Evolutionary conservation across 2,329 filamentous ascomycete genomes (phyloP), one percentile per base, ranked within the genome.

Genomic region (Salinomyces thailandicus): DNA sequence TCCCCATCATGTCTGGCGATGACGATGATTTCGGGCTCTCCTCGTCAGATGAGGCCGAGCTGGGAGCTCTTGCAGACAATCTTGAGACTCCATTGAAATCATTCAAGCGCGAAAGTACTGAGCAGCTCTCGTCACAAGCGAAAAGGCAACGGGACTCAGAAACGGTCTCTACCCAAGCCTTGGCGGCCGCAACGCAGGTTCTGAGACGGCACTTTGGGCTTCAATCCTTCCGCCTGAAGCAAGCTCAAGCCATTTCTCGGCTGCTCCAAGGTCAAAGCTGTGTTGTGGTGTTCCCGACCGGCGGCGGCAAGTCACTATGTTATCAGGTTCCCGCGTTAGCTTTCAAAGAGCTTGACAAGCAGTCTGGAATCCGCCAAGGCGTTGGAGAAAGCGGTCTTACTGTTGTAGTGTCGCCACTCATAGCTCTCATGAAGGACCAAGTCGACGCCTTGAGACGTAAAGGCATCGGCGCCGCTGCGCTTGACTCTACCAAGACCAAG

Each of bases 351-450:
- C 54, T 63, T 31, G 63, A 66, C 35, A 46, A 50, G 15, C 41
- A 48, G 11, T 35, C 48, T 11, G 51, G 53, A 5, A 44, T 46
- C 75, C 32, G 91, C 87, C 31, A 81, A 73, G 51, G 95, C 87
- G 0, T 68, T 30, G 50, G 55, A 28, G 49, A 51, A 36, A 78
- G 68, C 20, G 91, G 91, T 3, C 78, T 98, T 18, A 96, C 89
- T 0, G 72, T 98, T 36, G 91, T 98, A 2, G 77, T 98, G 12
- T 95, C 89, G 0, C 91, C 91, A 3, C 65, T 98, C 31, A 68
- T 96, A 24, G 95, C 89, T 65, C 65, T 98, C 51, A 98, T 98
- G 91, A 81, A 93, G 55, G 91, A 98, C 56, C 91, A 98, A 55
- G 86, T 96, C 5, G 72, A 81, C 20, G 89, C 95, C 56, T 69